phyloP scores from a whole-genome alignment of 805 yeast species.

The Lachancea sp. region DNA sequence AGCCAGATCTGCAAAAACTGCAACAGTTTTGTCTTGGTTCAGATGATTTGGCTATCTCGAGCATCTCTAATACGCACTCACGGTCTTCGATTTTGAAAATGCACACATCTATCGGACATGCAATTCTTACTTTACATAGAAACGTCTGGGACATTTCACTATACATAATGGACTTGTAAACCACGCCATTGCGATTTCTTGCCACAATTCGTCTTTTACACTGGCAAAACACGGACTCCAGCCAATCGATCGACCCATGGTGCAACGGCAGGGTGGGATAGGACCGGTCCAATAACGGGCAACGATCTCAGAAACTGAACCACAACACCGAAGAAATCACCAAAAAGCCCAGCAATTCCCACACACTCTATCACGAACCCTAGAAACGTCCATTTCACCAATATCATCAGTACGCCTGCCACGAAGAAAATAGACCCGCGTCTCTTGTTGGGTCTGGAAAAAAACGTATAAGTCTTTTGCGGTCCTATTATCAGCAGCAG shows the following conservation, averaged over 20 bases:
- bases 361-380: conserved; percentile 82
- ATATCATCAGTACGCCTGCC: conserved; percentile 68
- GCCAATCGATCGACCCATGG: conserved; percentile 64
- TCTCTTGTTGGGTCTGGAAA: conserved; percentile 79
- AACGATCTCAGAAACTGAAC: conserved; percentile 79
- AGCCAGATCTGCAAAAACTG: too few relatives aligned
- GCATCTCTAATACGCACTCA: too few relatives aligned
- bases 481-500: conserved; percentile 81
- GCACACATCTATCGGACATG: not conserved
- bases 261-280: conserved; percentile 75
- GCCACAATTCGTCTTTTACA: conserved; percentile 30
- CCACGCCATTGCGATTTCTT: too few relatives aligned
- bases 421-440: conserved; percentile 80
- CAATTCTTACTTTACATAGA: not conserved
- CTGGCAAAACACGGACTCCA: conserved; percentile 62
- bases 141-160: not conserved
- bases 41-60: too few relatives aligned
- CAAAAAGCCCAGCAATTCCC: conserved; percentile 88
- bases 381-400: conserved; percentile 67
- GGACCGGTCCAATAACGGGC: conserved; percentile 80
- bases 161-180: not conserved
- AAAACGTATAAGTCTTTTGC: conserved; percentile 72
- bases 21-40: too few relatives aligned
- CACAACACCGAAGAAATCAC: conserved; percentile 87
- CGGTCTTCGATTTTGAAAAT: too few relatives aligned